A percentile compares a stretch with the other conserved stretches of the same genome.
These are phyloP conservation scores for Trichocomaceae sp. DNA, from an alignment of 2,329 filamentous ascomycete genomes.

Conservation along the genomic window DNA sequence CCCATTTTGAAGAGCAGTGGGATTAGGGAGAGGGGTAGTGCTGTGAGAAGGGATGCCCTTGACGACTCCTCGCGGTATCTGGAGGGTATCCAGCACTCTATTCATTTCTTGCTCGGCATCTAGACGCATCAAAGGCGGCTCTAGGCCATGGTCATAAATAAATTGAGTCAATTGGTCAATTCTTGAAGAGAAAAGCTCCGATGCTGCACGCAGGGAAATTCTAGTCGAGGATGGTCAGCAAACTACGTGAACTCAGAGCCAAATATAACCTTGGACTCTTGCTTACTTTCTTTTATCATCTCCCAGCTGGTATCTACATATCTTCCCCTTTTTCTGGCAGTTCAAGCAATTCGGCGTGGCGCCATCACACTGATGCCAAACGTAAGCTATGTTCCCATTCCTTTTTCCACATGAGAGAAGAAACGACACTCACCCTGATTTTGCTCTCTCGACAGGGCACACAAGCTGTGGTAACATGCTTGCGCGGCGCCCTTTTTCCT, in stretches of 20 bases:
- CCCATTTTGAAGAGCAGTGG: neutral
- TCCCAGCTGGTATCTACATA: slow-evolving; percentile 35
- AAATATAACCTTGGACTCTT: neutral
- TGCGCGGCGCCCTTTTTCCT: slow-evolving; percentile 30
- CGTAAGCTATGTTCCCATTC: neutral
- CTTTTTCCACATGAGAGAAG: neutral
- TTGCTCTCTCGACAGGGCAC: slow-evolving; percentile 42
- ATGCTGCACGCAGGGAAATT: slow-evolving; percentile 31
- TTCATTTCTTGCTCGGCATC: slow-evolving; percentile 34
- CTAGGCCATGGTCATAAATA: slow-evolving; percentile 36
- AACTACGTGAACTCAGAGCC: neutral
- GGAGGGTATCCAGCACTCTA: slow-evolving; percentile 33
- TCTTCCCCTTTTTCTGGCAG: slow-evolving; percentile 33
- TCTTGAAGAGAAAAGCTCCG: slow-evolving; percentile 32
- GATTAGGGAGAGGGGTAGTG: neutral
- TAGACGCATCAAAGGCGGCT: slow-evolving; percentile 34
- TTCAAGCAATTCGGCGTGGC: slow-evolving; percentile 33
- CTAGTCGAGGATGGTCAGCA: slow-evolving; percentile 14
- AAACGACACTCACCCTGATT: slow-evolving; percentile 32
- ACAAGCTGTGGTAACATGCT: slow-evolving; percentile 41
- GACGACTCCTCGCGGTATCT: slow-evolving; percentile 24
- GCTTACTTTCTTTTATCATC: slow-evolving; percentile 37
- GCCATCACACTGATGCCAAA: slow-evolving; percentile 29
- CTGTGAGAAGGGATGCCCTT: slow-evolving; percentile 11
- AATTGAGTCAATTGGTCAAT: slow-evolving; percentile 37